These are phyloP conservation scores for Chaetomium tenue DNA, from an alignment of 495 filamentous ascomycete genomes.

Conservation along the genomic window DNA sequence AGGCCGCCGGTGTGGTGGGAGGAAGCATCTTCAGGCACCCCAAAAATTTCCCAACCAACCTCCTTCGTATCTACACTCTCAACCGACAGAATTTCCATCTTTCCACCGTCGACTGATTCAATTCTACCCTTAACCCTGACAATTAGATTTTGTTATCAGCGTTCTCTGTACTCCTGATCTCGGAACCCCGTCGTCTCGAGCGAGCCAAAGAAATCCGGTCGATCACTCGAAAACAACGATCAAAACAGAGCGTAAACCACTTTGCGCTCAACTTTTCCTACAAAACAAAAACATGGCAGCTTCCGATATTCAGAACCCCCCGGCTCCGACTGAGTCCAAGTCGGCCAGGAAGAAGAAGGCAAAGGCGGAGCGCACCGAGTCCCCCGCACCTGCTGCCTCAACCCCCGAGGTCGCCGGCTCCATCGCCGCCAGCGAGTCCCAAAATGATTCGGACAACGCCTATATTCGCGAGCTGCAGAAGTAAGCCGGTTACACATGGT, in stretches of 20 bases:
- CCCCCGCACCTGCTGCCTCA: slow-evolving; percentile 44
- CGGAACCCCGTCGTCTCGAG: slow-evolving; percentile 7
- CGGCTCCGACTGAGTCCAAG: slow-evolving; percentile 54
- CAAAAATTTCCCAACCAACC: slow-evolving; percentile 22
- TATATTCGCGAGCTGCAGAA: slow-evolving; percentile 86
- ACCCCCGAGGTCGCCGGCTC: slow-evolving; percentile 45
- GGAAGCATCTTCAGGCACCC: slow-evolving; percentile 1
- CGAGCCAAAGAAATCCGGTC: slow-evolving; percentile 5
- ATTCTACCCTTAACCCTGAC: slow-evolving; percentile 8
- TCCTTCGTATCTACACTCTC: too few species aligned
- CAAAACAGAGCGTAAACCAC: slow-evolving; percentile 1
- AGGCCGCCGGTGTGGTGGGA: not conserved
- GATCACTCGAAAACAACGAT: slow-evolving; percentile 3
- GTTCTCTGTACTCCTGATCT: not conserved
- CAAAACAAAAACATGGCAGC: slow-evolving; percentile 49
- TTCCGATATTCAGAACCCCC: slow-evolving; percentile 51
- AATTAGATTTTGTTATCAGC: slow-evolving; percentile 16
- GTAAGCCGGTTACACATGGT: slow-evolving; percentile 47
- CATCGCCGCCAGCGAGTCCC: slow-evolving; percentile 37
- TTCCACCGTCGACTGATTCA: not conserved
- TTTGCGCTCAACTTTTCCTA: slow-evolving; percentile 14
- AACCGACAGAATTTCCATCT: slow-evolving; percentile 6
- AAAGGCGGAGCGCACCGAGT: slow-evolving; percentile 50
- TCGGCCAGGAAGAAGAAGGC: slow-evolving; percentile 73
- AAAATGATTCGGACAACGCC: slow-evolving; percentile 61